A percentile compares a stretch with the other conserved stretches of the same genome.
Evolutionary conservation across 2,329 filamentous ascomycete species (phyloP).

Genomic region (Catunica adiposa): DNA sequence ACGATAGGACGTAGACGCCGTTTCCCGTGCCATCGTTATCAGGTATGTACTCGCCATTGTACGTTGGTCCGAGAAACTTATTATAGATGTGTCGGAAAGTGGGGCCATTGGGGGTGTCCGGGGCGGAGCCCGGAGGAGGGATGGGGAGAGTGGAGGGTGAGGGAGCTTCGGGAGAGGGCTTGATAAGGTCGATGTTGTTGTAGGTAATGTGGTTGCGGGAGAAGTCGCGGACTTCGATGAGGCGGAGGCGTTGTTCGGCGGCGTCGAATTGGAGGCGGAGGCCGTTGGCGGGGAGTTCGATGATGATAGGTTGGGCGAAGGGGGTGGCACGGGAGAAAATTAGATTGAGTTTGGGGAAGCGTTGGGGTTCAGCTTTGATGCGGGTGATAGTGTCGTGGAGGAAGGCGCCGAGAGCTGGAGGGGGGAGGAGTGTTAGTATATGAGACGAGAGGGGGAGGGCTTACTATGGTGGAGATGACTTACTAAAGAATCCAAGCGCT

Average conservation of each 20-base stretch:
- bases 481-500: conserved; percentile 45
- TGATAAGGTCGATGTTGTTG: conserved; percentile 62
- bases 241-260: conserved; percentile 71
- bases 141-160: conserved; percentile 18
- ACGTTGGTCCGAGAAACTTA: conserved; percentile 81
- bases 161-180: conserved; percentile 28
- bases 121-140: neutral
- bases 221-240: conserved; percentile 87
- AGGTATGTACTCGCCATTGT: conserved; percentile 78
- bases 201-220: conserved; percentile 70
- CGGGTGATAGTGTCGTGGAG: conserved; percentile 78
- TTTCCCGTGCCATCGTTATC: conserved; percentile 23
- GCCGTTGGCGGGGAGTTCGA: conserved; percentile 70
- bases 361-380: conserved; percentile 71
- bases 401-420: conserved; percentile 67
- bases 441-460: neutral
- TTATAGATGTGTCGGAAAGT: conserved; percentile 85
- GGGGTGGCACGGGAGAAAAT: conserved; percentile 63
- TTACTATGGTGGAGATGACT: neutral
- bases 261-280: conserved; percentile 85
- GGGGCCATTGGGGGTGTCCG: conserved; percentile 35
- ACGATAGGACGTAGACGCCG: conserved; percentile 80
- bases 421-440: neutral
- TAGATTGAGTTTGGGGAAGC: conserved; percentile 69
- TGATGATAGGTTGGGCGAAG: conserved; percentile 54